These are phyloP conservation scores for Yarrowia osloensis DNA, from an alignment of 805 yeast species.

Conservation along the genomic window DNA sequence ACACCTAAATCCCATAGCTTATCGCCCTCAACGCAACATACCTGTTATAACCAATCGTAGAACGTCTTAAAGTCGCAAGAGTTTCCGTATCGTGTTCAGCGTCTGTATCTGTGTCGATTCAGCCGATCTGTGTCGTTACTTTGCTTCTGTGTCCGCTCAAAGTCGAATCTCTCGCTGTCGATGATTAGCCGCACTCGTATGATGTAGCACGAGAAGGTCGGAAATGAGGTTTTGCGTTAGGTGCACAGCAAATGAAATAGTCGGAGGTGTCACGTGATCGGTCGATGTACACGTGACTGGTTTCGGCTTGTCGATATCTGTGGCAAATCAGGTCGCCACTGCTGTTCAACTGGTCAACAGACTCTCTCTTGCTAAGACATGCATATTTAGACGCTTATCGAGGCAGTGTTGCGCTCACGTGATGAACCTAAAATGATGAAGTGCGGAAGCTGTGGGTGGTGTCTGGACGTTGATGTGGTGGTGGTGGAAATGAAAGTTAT, in stretches of 20 bases:
- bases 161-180: too few relatives aligned
- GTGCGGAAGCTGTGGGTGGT: too few relatives aligned
- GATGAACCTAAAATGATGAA: not conserved
- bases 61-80: too few relatives aligned
- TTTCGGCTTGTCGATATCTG: not conserved
- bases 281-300: not conserved
- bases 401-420: conserved; percentile 27
- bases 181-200: not conserved
- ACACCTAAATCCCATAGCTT: not conserved
- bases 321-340: not conserved
- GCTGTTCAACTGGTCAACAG: too few relatives aligned
- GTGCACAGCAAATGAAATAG: too few relatives aligned
- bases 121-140: not conserved
- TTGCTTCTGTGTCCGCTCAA: too few relatives aligned
- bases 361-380: not conserved
- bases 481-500: too few relatives aligned
- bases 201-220: not conserved
- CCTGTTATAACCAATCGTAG: not conserved
- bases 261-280: not conserved
- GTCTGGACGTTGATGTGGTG: too few relatives aligned
- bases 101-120: too few relatives aligned
- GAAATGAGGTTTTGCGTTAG: too few relatives aligned
- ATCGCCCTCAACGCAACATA: not conserved
- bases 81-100: too few relatives aligned
- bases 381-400: conserved; percentile 16